Percentiles rank a stretch among this genome's conserved stretches.
Evolutionary conservation across 345 rosid species (phyloP).

Genomic region (Geranium brycei): DNA sequence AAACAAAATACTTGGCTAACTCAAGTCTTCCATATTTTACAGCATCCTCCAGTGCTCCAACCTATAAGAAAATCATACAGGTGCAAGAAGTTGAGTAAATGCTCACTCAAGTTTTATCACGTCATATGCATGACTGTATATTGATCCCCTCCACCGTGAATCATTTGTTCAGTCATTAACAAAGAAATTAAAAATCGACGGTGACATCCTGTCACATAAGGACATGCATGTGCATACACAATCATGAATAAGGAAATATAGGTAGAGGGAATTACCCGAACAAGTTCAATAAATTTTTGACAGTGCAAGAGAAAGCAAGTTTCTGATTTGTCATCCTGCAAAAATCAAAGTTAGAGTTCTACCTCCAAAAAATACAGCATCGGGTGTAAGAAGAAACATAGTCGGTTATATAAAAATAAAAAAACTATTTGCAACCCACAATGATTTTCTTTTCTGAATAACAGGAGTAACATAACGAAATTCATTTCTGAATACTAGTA

Average conservation of each 20-base stretch:
- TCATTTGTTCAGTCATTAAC: neutral
- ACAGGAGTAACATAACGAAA: too few relatives aligned
- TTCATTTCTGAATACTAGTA: too few relatives aligned
- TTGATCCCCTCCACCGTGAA: too few relatives aligned
- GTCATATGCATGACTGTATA: too few relatives aligned
- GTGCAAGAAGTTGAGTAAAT: neutral
- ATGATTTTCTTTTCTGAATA: too few relatives aligned
- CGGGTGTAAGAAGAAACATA: neutral
- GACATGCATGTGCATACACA: neutral
- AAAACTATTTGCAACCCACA: too few relatives aligned
- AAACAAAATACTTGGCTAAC: slow-evolving; percentile 51
- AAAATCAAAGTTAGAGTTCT: slow-evolving; percentile 7
- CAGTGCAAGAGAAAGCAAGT: slow-evolving; percentile 78
- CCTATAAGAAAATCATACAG: slow-evolving; percentile 20
- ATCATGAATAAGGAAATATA: neutral
- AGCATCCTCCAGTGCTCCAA: slow-evolving; percentile 65
- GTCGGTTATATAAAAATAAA: too few relatives aligned
- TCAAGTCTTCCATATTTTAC: slow-evolving; percentile 67
- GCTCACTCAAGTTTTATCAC: neutral
- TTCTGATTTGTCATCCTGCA: slow-evolving; percentile 82
- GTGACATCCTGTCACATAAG: neutral
- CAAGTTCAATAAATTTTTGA: slow-evolving; percentile 80
- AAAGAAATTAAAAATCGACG: neutral
- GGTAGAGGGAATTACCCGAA: slow-evolving; percentile 44
- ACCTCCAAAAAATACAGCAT: neutral